Evolutionary conservation across 148 eudicot genomes (phyloP).

Genomic region (Suaeda aralocaspica): DNA sequence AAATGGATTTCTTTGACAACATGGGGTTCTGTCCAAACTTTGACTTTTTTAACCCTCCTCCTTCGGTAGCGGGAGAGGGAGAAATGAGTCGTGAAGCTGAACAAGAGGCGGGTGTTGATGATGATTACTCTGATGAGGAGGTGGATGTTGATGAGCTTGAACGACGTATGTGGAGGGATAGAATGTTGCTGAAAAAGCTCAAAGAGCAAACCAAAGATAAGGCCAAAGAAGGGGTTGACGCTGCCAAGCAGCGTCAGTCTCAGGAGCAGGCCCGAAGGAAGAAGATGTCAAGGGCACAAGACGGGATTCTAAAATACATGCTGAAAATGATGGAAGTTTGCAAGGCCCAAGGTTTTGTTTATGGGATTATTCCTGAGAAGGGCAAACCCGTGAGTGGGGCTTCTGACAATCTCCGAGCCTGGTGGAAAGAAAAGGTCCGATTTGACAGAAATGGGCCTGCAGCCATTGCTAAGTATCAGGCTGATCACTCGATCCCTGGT

Average conservation of each 20-base stretch:
- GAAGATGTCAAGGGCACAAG: constrained; percentile 53
- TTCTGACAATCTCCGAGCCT: constrained; percentile 57
- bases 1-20: constrained; percentile 39
- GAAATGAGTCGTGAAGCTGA: constrained; percentile 34
- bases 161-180: constrained; percentile 54
- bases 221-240: constrained; percentile 39
- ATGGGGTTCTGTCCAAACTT: constrained; percentile 36
- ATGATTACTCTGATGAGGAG: constrained; percentile 54
- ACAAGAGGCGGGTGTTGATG: constrained; percentile 34
- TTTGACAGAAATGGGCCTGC: constrained; percentile 60
- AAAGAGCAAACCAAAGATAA: constrained; percentile 46
- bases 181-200: constrained; percentile 43
- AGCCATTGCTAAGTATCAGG: constrained; percentile 48
- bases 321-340: constrained; percentile 63
- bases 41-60: constrained; percentile 28
- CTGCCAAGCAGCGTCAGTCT: constrained; percentile 38
- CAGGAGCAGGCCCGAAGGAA: constrained; percentile 51
- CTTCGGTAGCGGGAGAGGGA: constrained; percentile 22
- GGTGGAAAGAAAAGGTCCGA: constrained; percentile 67
- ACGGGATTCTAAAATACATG: constrained; percentile 51
- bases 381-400: constrained; percentile 64
- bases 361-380: constrained; percentile 57
- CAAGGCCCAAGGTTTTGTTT: constrained; percentile 60
- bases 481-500: constrained; percentile 41
- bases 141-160: constrained; percentile 56